phyloP scores from a whole-genome alignment of 176 grass and related monocot genomes.

The Oryza longistaminata region DNA sequence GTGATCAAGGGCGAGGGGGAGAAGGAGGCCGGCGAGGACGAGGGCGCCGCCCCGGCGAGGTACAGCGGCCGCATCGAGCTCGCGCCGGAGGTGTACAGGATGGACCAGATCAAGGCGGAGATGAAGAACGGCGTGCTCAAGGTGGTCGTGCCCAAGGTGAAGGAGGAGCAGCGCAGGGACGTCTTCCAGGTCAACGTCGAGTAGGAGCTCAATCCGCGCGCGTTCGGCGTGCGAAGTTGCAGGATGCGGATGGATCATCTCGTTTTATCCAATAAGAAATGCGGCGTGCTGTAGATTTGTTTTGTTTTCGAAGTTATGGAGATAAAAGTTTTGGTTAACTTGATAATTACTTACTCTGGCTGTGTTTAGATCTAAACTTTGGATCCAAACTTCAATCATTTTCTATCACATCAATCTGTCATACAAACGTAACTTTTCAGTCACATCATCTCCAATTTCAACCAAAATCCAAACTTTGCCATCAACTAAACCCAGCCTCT shows the following conservation, averaged over 20 bases:
- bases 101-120: slow-evolving; percentile 92
- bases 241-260: background rate
- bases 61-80: slow-evolving; percentile 70
- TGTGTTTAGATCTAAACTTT: no score
- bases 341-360: background rate
- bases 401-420: no score
- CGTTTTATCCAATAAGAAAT: background rate
- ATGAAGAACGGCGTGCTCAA: slow-evolving; percentile 96
- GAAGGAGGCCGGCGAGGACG: slow-evolving; percentile 46
- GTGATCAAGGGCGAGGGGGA: slow-evolving; percentile 78
- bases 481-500: no score
- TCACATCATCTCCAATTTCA: no score
- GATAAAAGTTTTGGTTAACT: background rate
- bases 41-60: slow-evolving; percentile 3
- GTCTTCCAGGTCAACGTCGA: slow-evolving; percentile 74
- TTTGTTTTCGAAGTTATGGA: background rate
- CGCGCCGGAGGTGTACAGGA: slow-evolving; percentile 52
- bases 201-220: background rate
- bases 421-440: no score
- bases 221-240: background rate
- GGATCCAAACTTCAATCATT: no score
- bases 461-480: no score
- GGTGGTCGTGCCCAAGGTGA: slow-evolving; percentile 82
- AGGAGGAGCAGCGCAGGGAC: slow-evolving; percentile 70
- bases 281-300: background rate